These are phyloP conservation scores for Eimeria acervulina DNA, from an alignment of 169 alveolate species.

Conservation along the genomic window DNA sequence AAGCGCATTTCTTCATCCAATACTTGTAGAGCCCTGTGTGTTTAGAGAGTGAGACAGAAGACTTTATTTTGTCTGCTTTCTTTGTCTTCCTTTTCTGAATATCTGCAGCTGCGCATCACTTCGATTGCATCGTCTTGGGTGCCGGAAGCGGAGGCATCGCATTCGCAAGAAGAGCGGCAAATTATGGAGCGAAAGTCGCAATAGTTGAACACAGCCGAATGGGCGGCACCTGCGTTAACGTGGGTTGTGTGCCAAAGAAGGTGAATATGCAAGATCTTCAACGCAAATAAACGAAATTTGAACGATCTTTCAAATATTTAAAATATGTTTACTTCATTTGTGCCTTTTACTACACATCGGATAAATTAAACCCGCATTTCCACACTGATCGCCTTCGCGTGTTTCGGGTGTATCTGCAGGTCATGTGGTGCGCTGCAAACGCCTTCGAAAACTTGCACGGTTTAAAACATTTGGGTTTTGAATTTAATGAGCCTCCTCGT, in stretches of 20 bases:
- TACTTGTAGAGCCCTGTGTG: background rate
- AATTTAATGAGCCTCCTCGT: conserved; percentile 58
- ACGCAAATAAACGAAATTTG: conserved; percentile 80
- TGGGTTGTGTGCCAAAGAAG: conserved; percentile 98
- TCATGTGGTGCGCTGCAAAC: conserved; percentile 92
- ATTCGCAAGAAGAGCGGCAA: conserved; percentile 84
- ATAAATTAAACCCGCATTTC: background rate
- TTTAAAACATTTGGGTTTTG: conserved; percentile 89
- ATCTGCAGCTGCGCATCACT: conserved; percentile 17
- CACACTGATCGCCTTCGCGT: background rate
- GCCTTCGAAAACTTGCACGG: conserved; percentile 89
- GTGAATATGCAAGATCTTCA: conserved; percentile 83
- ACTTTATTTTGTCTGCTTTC: background rate
- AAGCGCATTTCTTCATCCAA: background rate
- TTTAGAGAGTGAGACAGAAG: background rate
- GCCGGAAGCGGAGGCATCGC: conserved; percentile 87
- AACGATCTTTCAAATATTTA: conserved; percentile 85
- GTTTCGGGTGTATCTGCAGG: conserved; percentile 81
- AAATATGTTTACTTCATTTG: conserved; percentile 14
- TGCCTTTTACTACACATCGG: background rate
- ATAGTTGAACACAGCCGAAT: conserved; percentile 90
- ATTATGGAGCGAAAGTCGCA: conserved; percentile 91
- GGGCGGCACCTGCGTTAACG: conserved; percentile 98
- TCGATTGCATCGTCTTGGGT: conserved; percentile 85
- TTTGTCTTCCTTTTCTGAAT: too few relatives aligned